phyloP scores from a whole-genome alignment of 164 flowering plant genomes.

The Santalum album region DNA sequence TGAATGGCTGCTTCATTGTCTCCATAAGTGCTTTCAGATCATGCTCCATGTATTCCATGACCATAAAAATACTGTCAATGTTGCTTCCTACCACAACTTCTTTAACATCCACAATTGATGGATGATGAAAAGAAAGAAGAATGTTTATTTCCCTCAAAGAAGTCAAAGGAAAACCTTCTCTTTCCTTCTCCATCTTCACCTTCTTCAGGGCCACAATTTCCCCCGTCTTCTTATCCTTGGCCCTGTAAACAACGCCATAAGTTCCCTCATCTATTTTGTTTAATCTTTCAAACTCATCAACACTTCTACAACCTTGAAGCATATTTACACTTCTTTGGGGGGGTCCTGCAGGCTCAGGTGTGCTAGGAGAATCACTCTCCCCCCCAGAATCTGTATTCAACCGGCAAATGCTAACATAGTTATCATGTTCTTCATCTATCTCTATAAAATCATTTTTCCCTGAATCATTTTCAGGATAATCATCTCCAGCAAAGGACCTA shows the following conservation, averaged over 20 bases:
- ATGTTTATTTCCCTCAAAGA: conserved; percentile 94
- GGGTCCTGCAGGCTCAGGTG: conserved; percentile 39
- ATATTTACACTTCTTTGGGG: conserved; percentile 74
- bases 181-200: conserved; percentile 97
- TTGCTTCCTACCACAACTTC: conserved; percentile 90
- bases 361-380: conserved; percentile 25
- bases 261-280: conserved; percentile 97
- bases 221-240: conserved; percentile 79
- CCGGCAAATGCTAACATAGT: conserved; percentile 17
- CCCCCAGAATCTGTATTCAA: conserved; percentile 36
- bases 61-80: conserved; percentile 93
- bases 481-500: too few relatives aligned
- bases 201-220: conserved; percentile 94
- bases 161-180: conserved; percentile 95
- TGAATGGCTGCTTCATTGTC: conserved; percentile 78
- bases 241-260: conserved; percentile 93
- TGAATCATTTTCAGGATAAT: conserved; percentile 23
- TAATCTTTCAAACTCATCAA: conserved; percentile 85
- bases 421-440: conserved; percentile 40
- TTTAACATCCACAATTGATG: conserved; percentile 93
- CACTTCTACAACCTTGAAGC: conserved; percentile 97
- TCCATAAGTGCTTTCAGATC: conserved; percentile 92
- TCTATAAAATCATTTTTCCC: conserved; percentile 23
- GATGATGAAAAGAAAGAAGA: conserved; percentile 87
- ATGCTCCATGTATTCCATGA: conserved; percentile 99